phyloP scores from a whole-genome alignment of 2,329 filamentous ascomycete species.

The Aspergillus luchuensis region DNA sequence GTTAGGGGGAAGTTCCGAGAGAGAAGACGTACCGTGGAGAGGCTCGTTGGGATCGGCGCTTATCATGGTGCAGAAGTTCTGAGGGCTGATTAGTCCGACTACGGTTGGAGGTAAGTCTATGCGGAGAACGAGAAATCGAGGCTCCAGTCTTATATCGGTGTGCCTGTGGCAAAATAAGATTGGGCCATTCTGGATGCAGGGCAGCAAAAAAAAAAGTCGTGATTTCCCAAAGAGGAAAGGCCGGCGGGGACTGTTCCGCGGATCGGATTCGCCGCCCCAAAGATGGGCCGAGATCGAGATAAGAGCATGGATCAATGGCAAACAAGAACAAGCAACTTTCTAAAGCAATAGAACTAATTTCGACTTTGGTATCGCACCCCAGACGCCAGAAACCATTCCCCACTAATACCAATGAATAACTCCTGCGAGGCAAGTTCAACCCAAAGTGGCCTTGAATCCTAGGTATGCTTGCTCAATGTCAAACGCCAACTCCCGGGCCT shows the following conservation, averaged over 20 bases:
- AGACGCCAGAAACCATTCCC: slow-evolving; percentile 19
- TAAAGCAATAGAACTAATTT: background rate
- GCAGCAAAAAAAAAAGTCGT: slow-evolving; percentile 34
- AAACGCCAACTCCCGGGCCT: slow-evolving; percentile 84
- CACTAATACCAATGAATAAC: background rate
- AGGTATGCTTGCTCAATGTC: slow-evolving; percentile 95
- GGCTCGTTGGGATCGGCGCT: slow-evolving; percentile 38
- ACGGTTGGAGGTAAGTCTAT: slow-evolving; percentile 1
- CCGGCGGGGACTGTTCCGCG: slow-evolving; percentile 29
- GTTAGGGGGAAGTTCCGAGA: slow-evolving; percentile 16
- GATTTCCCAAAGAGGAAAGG: slow-evolving; percentile 37
- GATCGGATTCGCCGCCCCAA: slow-evolving; percentile 24
- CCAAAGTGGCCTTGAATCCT: slow-evolving; percentile 82
- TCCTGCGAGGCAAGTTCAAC: slow-evolving; percentile 37
- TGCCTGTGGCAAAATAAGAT: slow-evolving; percentile 20
- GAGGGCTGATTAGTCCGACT: slow-evolving; percentile 6
- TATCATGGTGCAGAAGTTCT: slow-evolving; percentile 32
- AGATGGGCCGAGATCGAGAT: slow-evolving; percentile 5
- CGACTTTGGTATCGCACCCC: slow-evolving; percentile 13
- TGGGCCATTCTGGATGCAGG: slow-evolving; percentile 22
- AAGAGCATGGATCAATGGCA: slow-evolving; percentile 3
- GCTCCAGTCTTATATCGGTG: slow-evolving; percentile 13
- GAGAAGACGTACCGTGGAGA: slow-evolving; percentile 38
- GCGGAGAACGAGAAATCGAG: slow-evolving; percentile 2
- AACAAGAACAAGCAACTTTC: background rate